A percentile compares a stretch with the other conserved stretches of the same genome.
Conservation (phyloP, 352 stramenopile species). For the Sclerospora graminicola region DNA sequence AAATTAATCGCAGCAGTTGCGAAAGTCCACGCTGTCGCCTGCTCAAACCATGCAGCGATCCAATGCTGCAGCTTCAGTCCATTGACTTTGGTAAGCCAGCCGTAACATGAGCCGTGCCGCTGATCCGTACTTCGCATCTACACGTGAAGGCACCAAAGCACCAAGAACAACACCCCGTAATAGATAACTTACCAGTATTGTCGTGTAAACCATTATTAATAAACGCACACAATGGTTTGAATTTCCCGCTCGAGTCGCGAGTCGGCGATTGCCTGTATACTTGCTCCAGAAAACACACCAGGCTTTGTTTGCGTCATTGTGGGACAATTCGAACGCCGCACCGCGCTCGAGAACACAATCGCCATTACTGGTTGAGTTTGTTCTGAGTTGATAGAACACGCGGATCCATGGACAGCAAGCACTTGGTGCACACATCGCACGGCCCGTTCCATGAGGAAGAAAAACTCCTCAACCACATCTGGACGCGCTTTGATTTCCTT, state of each 20-base stretch:
- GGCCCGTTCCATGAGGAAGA: no score
- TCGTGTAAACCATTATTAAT: no score
- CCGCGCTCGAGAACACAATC: constrained; percentile 76
- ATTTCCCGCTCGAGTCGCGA: constrained; percentile 9
- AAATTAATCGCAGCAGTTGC: constrained; percentile 37
- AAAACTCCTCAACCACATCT: no score
- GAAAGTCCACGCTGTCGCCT: constrained; percentile 29
- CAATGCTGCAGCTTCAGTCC: constrained; percentile 45
- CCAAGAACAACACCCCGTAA: no score
- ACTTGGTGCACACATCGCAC: constrained; percentile 77
- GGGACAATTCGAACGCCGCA: constrained; percentile 85
- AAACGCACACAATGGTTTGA: no score
- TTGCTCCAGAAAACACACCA: constrained; percentile 90
- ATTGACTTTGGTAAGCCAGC: no score
- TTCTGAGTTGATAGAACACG: constrained; percentile 1
- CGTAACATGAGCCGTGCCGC: no score
- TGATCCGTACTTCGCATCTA: constrained; percentile 73
- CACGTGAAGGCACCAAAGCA: constrained; percentile 44
- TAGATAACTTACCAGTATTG: constrained; percentile 45
- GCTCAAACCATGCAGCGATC: constrained; percentile 54
- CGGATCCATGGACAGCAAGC: constrained; percentile 37
- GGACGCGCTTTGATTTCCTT: constrained; percentile 67
- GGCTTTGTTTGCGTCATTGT: constrained; percentile 91
- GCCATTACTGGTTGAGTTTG: no score
- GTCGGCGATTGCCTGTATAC: no score